Evolutionary conservation across 495 filamentous ascomycete species (phyloP).

Genomic region (Hypoxylon crocopeplum): DNA sequence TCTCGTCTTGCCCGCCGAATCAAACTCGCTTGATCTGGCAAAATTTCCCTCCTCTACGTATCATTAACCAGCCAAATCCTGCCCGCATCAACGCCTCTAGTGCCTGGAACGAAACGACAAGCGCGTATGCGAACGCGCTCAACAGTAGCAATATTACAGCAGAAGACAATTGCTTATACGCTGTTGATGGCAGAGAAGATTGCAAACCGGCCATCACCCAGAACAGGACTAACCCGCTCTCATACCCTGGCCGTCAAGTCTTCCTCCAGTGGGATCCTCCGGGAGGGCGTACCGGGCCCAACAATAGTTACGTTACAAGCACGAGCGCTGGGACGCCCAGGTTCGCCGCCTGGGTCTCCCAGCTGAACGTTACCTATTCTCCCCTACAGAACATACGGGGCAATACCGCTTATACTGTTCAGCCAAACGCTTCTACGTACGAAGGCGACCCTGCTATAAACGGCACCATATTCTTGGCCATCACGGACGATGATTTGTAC

Average conservation of each 20-base stretch:
- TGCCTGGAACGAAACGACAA: constrained; percentile 62
- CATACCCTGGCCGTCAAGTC: constrained; percentile 77
- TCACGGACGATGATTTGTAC: constrained; percentile 72
- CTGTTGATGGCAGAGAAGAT: constrained; percentile 56
- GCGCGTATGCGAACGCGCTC: constrained; percentile 52
- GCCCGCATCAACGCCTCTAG: constrained; percentile 63
- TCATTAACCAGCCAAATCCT: constrained; percentile 81
- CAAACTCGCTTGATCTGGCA: constrained; percentile 84
- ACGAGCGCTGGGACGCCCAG: constrained; percentile 61
- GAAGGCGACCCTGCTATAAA: constrained; percentile 74
- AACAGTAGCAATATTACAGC: constrained; percentile 45
- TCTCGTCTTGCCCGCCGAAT: constrained; percentile 76
- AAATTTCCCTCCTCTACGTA: constrained; percentile 79
- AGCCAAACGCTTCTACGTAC: constrained; percentile 70
- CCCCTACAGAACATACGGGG: constrained; percentile 61
- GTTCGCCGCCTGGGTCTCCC: constrained; percentile 80
- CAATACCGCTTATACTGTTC: constrained; percentile 69
- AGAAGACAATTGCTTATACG: constrained; percentile 58
- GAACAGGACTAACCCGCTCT: constrained; percentile 71
- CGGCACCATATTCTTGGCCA: constrained; percentile 77
- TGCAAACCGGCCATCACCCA: constrained; percentile 70
- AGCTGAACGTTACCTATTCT: constrained; percentile 86
- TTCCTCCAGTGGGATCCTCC: constrained; percentile 75
- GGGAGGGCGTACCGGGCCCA: constrained; percentile 74
- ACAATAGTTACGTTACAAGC: constrained; percentile 78